phyloP scores from a whole-genome alignment of 1,284 basidiomycete genomes.

The Hymenochaete sp. region DNA sequence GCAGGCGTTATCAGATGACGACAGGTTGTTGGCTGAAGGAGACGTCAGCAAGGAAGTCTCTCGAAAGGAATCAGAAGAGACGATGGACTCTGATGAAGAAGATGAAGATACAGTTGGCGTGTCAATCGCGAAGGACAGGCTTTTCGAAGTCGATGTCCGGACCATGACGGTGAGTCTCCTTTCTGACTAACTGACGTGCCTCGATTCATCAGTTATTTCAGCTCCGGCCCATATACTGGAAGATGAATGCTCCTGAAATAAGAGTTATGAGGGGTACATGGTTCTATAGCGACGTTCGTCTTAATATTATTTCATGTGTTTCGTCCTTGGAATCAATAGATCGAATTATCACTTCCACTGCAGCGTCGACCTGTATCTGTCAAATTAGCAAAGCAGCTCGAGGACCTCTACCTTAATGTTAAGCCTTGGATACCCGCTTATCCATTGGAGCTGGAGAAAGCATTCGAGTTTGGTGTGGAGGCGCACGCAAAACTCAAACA shows the following conservation, averaged over 20 bases:
- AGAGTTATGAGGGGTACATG: conserved; percentile 39
- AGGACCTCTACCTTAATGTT: conserved; percentile 23
- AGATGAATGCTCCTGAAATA: conserved; percentile 33
- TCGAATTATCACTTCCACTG: background rate
- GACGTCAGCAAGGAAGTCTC: conserved; percentile 12
- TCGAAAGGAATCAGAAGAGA: conserved; percentile 6
- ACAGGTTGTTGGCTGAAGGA: conserved; percentile 20
- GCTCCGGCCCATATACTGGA: conserved; percentile 44
- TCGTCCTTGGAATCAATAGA: background rate
- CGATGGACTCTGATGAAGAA: conserved; percentile 20
- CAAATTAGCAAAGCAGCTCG: conserved; percentile 39
- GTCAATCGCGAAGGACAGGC: conserved; percentile 23
- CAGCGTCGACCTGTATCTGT: conserved; percentile 29
- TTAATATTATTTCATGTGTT: conserved; percentile 12
- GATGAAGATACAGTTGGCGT: conserved; percentile 22
- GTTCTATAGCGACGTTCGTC: conserved; percentile 38
- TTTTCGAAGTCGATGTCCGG: conserved; percentile 27
- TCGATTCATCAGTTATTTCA: conserved; percentile 23
- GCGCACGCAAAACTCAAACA: conserved; percentile 44
- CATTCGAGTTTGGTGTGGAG: conserved; percentile 33
- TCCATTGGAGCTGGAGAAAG: conserved; percentile 36
- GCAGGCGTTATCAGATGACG: conserved; percentile 23
- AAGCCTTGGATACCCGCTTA: conserved; percentile 36
- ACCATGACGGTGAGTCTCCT: conserved; percentile 23
- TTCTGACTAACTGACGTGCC: background rate